phyloP scores from a whole-genome alignment of 78 protist species.

The slime mould (Dictyostelium discoideum) region DNA sequence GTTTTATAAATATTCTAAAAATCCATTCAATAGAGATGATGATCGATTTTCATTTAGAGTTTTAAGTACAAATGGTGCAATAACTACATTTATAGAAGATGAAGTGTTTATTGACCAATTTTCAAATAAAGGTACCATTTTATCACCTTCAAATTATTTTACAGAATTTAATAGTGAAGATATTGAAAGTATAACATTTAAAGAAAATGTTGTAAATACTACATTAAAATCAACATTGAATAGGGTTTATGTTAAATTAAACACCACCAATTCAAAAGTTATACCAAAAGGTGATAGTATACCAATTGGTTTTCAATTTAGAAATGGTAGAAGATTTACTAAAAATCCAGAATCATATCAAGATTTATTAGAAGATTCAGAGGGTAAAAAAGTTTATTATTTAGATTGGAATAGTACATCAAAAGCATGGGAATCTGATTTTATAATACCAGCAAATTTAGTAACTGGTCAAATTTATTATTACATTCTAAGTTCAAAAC shows the following conservation, averaged over 20 bases:
- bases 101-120: not conserved
- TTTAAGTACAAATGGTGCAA: not conserved
- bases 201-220: not conserved
- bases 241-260: not conserved
- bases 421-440: not conserved
- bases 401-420: not conserved
- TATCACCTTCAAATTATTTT: not conserved
- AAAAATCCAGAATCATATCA: not conserved
- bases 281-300: not conserved
- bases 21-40: not conserved
- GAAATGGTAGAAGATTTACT: not conserved
- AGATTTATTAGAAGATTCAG: not conserved
- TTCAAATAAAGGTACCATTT: not conserved
- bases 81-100: not conserved
- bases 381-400: not conserved
- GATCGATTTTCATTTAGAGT: not conserved
- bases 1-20: not conserved
- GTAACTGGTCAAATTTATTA: not conserved
- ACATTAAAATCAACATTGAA: not conserved
- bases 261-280: not conserved
- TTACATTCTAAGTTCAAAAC: not conserved
- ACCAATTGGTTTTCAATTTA: not conserved
- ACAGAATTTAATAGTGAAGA: not conserved
- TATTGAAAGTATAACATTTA: not conserved
- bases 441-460: not conserved